Percentiles rank a stretch among this genome's conserved stretches.
Conservation (phyloP, 2,329 filamentous ascomycete genomes). For the Fusarium sp. region DNA sequence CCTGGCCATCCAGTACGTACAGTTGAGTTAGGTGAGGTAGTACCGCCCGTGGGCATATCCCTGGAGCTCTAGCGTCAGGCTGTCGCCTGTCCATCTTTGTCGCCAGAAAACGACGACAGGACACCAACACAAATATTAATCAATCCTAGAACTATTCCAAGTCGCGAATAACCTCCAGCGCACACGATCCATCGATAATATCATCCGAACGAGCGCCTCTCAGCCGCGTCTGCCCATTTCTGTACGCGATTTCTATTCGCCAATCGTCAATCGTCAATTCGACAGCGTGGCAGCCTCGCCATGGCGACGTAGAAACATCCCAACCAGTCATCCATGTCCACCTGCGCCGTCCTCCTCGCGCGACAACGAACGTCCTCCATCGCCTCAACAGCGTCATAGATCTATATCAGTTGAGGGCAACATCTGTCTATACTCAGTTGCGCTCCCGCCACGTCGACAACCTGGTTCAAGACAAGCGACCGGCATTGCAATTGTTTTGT, state of each 20-base stretch:
- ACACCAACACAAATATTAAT: slow-evolving; percentile 35
- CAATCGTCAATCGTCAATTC: slow-evolving; percentile 42
- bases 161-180: slow-evolving; percentile 24
- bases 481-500: slow-evolving; percentile 37
- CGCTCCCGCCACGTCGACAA: slow-evolving; percentile 40
- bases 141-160: slow-evolving; percentile 34
- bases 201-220: not conserved
- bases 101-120: slow-evolving; percentile 41
- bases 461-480: slow-evolving; percentile 34
- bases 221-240: slow-evolving; percentile 9
- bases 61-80: slow-evolving; percentile 41
- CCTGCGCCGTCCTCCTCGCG: slow-evolving; percentile 45
- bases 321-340: slow-evolving; percentile 46
- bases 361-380: slow-evolving; percentile 42
- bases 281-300: slow-evolving; percentile 47
- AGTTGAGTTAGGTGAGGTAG: not conserved
- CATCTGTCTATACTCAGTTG: not conserved
- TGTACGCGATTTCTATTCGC: slow-evolving; percentile 25
- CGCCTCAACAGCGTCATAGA: slow-evolving; percentile 9
- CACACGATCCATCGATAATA: slow-evolving; percentile 25
- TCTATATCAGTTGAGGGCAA: slow-evolving; percentile 11
- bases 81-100: slow-evolving; percentile 40
- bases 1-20: slow-evolving; percentile 18
- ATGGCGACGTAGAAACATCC: slow-evolving; percentile 45
- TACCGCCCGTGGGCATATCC: slow-evolving; percentile 30